Base-by-base conservation (phyloP, 176 grass and related monocot species). In the Bonia amplexicaulis region DNA sequence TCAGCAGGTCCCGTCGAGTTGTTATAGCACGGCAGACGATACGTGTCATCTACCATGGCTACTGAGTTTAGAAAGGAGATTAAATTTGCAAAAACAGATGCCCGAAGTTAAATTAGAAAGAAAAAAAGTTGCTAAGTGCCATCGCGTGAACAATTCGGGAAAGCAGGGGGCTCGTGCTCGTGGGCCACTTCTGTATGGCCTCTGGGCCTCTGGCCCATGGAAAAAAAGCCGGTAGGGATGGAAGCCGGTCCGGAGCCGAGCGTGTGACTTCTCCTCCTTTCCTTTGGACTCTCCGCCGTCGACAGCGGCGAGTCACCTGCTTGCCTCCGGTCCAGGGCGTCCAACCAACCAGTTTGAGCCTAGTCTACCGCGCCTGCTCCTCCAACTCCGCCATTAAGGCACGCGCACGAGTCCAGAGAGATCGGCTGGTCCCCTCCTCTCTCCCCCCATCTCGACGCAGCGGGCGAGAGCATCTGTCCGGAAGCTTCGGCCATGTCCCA, bases 401-500 rank as follows among this genome's bases (percentile, higher is more conserved):
- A 15, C 42, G 5, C 48, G 20, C 48, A 20, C 45, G 64, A 69
- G 61, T 59, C 6, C 15, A 8, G 33, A 20, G 68, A 59, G 74
- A 62, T 37, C 49, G 67, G 55, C 65, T 57, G 69, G 61, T 49
- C 27, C 42, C 27, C 70, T 74, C 40, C 27, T 14, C 22, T 3
- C 20, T 3, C 12, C 19, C 31, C 22, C 31, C 17, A 5, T 35
- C 26, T 20, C 48, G 25, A 88, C 86, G 46, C 66, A 35, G 55
- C 66, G 42, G 66, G 46, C 59, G 9, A 80, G 51, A 37, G 69
- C 71, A 17, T 12, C 81, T 9, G 45, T 45, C 74, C 26, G 53
- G 62, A 33, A 58, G 62, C 87, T 89, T 83, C 81, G 12, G 77
- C 60, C 87, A 94, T 94, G 92, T 82, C 87, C 5, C 55, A 82